Percentiles rank a stretch among this genome's conserved stretches.
phyloP scores from a whole-genome alignment of 441 rosid genomes.

The Croton setiger region DNA sequence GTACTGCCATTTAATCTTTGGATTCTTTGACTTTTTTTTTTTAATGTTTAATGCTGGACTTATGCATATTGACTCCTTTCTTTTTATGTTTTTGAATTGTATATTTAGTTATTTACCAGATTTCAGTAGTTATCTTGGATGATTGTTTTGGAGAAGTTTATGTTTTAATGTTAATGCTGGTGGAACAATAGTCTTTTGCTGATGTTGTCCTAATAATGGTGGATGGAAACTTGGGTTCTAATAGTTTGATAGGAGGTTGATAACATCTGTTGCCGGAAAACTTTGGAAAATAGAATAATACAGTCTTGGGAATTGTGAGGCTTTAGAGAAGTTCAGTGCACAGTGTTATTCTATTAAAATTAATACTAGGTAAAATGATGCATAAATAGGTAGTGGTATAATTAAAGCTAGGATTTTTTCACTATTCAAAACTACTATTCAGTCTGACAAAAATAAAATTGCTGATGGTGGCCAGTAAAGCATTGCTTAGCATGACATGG shows the following conservation, averaged over 20 bases:
- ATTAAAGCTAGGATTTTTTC: not conserved
- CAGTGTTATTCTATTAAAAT: not conserved
- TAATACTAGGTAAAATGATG: not conserved
- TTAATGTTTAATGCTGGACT: not conserved
- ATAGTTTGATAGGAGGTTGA: not conserved
- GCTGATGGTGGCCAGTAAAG: not conserved
- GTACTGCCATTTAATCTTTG: constrained; percentile 27
- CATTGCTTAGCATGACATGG: not conserved
- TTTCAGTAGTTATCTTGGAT: not conserved
- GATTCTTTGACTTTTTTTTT: not conserved
- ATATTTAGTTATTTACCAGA: not conserved
- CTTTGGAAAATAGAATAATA: not conserved
- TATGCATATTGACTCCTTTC: not conserved
- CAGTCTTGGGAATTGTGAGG: not conserved
- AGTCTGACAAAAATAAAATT: not conserved
- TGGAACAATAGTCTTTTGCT: not conserved
- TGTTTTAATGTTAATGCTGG: not conserved
- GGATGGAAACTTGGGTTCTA: not conserved
- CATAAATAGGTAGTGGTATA: not conserved
- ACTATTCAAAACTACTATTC: not conserved
- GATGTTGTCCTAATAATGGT: not conserved
- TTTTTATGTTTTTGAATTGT: not conserved
- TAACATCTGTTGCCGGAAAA: not conserved
- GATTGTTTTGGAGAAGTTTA: not conserved
- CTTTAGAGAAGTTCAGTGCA: not conserved